Base-by-base conservation (phyloP, 306 rosid genomes). In the Glycine latifolia region DNA sequence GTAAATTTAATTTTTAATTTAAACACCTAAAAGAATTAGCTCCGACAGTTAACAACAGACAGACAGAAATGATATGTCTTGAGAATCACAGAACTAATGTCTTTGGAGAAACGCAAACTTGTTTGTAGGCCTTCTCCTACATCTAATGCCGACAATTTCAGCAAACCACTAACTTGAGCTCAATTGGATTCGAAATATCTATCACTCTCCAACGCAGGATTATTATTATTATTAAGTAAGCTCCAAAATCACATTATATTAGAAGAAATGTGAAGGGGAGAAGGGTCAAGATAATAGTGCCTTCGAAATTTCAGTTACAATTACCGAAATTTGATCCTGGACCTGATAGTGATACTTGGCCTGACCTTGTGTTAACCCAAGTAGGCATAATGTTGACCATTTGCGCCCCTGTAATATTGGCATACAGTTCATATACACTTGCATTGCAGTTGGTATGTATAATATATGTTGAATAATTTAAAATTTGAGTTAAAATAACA, bases 61-160 rank as follows among this genome's bases (percentile, higher is more conserved):
- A 17, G 47, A 6, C 56, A 17, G 10, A 65, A 69, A 69, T 69
- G 55, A 46, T 20, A 2, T 68, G 56, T 75, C 39, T 35, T 35
- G 39, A 35, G 39, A 35, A 35, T 35, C 39, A 35, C 1, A 3
- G 39, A 35, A 35, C 39, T 26, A 26, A 37, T 39, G 44, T 39
- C 77, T 75, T 68, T 46, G 77, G 60, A 48, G 71, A 68, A 37
- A 82, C 77, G 77, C 72, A 37, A 81, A 55, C 75, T 66, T n/a
- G 68, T 56, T 49, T 26, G 61, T 47, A 76, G 49, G 33, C 68
- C 66, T 72, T 16, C 55, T 35, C 39, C 39, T 8, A 52, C 52
- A 66, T 77, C 39, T 44, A 7, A 46, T 55, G 70, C 50, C 2
- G 44, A 70, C 62, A 68, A 79, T 79, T 68, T 14, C 70, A 68